Evolutionary conservation across 73 alveolate species (phyloP).

Genomic region (Blepharisma stoltei): DNA sequence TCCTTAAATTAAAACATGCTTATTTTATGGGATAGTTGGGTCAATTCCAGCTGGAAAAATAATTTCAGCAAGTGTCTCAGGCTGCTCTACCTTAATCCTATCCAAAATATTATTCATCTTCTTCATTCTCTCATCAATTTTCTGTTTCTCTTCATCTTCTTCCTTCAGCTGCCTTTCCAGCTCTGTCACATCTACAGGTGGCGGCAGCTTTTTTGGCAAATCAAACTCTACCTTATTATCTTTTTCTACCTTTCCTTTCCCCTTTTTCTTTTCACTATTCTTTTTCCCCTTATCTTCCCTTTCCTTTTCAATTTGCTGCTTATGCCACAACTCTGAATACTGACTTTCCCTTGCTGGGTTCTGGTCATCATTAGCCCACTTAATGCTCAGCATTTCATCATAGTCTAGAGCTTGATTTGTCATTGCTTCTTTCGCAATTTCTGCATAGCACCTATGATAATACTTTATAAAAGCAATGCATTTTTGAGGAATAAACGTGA

Average conservation of each 20-base stretch:
- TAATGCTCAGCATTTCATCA: constrained; percentile 88
- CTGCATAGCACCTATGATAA: constrained; percentile 96
- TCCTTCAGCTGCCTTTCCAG: constrained; percentile 1
- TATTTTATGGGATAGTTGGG: too few relatives aligned
- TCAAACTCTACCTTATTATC: neutral
- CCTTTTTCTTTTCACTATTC: neutral
- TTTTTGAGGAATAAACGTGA: constrained; percentile 80
- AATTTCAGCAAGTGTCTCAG: constrained; percentile 29
- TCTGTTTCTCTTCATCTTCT: constrained; percentile 16
- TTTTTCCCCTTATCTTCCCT: constrained; percentile 27
- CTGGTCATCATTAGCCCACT: constrained; percentile 93
- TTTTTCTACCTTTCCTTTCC: neutral
- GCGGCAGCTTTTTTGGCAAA: constrained; percentile 26
- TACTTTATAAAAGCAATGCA: constrained; percentile 91
- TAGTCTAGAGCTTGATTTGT: constrained; percentile 79
- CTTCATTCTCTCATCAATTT: neutral
- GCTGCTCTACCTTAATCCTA: constrained; percentile 16
- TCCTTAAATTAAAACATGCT: too few relatives aligned
- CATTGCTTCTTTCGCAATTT: constrained; percentile 99
- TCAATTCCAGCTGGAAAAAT: constrained; percentile 21
- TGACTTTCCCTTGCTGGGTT: constrained; percentile 33
- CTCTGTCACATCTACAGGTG: constrained; percentile 27
- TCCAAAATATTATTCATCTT: constrained; percentile 19
- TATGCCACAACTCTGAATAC: constrained; percentile 29
- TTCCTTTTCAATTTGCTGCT: neutral